Percentiles rank a stretch among this genome's conserved stretches.
phyloP scores from a whole-genome alignment of 163 green algal genomes.

The Trebouxia gelatinosa region DNA sequence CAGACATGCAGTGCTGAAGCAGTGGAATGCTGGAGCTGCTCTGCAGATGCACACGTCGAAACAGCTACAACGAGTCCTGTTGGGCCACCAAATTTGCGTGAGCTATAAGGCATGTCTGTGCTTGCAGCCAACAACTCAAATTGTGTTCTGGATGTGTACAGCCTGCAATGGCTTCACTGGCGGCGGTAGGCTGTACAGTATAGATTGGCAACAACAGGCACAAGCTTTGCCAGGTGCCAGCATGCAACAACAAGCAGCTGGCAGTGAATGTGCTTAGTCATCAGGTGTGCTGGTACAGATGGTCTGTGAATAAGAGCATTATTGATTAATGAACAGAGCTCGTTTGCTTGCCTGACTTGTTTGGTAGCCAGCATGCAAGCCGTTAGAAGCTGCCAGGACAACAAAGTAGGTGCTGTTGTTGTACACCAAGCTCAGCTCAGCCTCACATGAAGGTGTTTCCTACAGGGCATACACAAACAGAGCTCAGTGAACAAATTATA shows the following conservation, averaged over 20 bases:
- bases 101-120: too few species aligned
- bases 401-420: background rate
- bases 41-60: too few species aligned
- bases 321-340: background rate
- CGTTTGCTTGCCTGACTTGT: background rate
- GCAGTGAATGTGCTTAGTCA: too few species aligned
- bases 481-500: too few species aligned
- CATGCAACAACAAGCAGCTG: too few species aligned
- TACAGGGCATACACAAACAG: too few species aligned
- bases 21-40: too few species aligned
- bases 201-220: background rate
- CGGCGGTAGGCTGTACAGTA: background rate
- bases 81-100: too few species aligned
- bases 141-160: background rate
- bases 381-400: background rate
- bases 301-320: background rate
- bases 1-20: too few species aligned
- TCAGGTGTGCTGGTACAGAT: background rate
- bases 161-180: too few species aligned
- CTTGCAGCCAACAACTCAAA: too few species aligned
- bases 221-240: background rate
- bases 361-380: background rate
- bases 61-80: too few species aligned
- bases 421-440: background rate
- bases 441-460: constrained; percentile 20